Evolutionary conservation across 192 early-diverging fungal genomes (phyloP).

Genomic region (Umbelopsis sp.): DNA sequence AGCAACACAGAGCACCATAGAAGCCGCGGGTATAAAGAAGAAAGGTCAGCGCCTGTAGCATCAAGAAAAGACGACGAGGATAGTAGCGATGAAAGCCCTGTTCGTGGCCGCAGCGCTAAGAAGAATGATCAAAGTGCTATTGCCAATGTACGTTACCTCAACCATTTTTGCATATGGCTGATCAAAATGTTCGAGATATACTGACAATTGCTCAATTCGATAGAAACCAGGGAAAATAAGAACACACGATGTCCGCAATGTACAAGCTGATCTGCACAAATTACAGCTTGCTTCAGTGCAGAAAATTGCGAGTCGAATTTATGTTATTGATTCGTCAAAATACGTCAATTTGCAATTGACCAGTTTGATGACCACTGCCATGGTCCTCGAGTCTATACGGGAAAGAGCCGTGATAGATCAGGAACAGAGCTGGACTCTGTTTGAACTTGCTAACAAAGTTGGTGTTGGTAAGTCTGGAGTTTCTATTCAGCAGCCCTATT

Average conservation of each 20-base stretch:
- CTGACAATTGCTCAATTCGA: neutral
- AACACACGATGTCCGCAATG: neutral
- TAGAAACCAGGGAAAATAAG: slow-evolving; percentile 12
- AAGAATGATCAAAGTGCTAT: too few species aligned
- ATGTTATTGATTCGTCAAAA: slow-evolving; percentile 76
- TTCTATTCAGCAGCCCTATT: slow-evolving; percentile 6
- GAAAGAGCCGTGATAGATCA: slow-evolving; percentile 60
- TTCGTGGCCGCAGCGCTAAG: slow-evolving; percentile 10
- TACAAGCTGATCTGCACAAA: slow-evolving; percentile 12
- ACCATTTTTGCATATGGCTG: neutral
- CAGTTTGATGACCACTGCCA: slow-evolving; percentile 69
- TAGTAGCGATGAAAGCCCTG: neutral
- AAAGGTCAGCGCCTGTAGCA: neutral
- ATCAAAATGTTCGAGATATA: too few species aligned
- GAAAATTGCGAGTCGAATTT: slow-evolving; percentile 82
- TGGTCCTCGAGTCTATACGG: slow-evolving; percentile 72
- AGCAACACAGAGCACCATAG: slow-evolving; percentile 1
- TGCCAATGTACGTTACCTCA: neutral
- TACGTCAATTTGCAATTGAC: slow-evolving; percentile 84
- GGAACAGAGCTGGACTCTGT: slow-evolving; percentile 79
- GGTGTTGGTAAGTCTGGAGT: slow-evolving; percentile 58
- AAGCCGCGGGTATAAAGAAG: neutral
- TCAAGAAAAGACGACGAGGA: neutral
- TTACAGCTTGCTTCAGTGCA: slow-evolving; percentile 22
- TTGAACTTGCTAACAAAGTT: slow-evolving; percentile 88